These are phyloP conservation scores for Tetracentron sinense DNA, from an alignment of 164 flowering plant species.

Conservation along the genomic window DNA sequence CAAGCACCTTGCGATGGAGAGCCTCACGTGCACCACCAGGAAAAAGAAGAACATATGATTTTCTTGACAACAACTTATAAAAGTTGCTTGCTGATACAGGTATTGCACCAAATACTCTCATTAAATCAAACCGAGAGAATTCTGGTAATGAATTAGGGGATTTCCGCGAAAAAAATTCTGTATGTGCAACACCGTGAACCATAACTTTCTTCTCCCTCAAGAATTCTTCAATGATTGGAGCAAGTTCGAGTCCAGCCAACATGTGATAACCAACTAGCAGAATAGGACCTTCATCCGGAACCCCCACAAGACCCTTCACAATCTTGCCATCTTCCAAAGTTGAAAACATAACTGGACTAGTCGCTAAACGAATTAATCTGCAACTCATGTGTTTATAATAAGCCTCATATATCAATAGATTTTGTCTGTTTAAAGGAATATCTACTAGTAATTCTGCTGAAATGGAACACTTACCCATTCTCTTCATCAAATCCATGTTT, in stretches of 20 bases:
- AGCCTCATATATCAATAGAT: not conserved
- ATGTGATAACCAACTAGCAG: constrained; percentile 88
- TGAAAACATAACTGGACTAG: constrained; percentile 67
- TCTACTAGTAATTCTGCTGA: not conserved
- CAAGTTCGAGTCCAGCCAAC: constrained; percentile 74
- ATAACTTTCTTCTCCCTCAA: constrained; percentile 63
- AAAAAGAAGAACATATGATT: constrained; percentile 80
- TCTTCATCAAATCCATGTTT: constrained; percentile 23
- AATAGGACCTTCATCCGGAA: constrained; percentile 89
- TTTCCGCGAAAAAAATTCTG: constrained; percentile 35
- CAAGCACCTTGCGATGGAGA: constrained; percentile 72
- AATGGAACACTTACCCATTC: constrained; percentile 40
- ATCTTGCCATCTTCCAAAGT: constrained; percentile 78
- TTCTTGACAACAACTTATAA: constrained; percentile 57
- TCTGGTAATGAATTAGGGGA: constrained; percentile 28
- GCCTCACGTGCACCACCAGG: constrained; percentile 99
- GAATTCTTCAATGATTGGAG: constrained; percentile 55
- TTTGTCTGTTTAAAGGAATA: not conserved
- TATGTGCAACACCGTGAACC: constrained; percentile 81
- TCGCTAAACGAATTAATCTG: constrained; percentile 44
- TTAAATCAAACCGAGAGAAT: constrained; percentile 33
- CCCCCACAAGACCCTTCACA: constrained; percentile 78
- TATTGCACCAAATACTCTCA: constrained; percentile 66
- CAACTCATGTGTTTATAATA: constrained; percentile 12
- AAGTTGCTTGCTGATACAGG: constrained; percentile 72